Conservation (phyloP, 768 basidiomycete genomes). For the Lentinula sp. region DNA sequence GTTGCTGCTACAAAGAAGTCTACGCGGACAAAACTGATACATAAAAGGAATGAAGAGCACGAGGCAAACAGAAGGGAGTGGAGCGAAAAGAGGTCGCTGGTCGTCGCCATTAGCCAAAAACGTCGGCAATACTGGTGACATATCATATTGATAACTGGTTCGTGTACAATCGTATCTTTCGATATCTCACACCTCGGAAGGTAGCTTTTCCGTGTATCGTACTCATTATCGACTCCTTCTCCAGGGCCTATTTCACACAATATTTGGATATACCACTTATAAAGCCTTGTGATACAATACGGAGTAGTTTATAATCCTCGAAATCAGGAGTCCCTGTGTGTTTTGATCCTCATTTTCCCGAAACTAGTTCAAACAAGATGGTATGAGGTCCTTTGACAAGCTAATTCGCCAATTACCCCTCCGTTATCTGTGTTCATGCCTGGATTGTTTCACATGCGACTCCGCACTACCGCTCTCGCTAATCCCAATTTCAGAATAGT, state of each 20-base stretch:
- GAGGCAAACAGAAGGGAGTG: conserved; percentile 47
- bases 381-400: not conserved
- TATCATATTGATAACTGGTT: not conserved
- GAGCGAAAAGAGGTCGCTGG: conserved; percentile 64
- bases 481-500: not conserved
- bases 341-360: conserved; percentile 3
- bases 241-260: not conserved
- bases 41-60: conserved; percentile 40
- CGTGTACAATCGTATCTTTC: not conserved
- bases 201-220: not conserved
- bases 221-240: not conserved
- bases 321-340: not conserved
- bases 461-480: not conserved
- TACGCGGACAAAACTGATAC: conserved; percentile 36
- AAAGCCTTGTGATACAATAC: not conserved
- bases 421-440: not conserved
- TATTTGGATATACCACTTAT: not conserved
- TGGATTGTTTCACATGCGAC: conserved; percentile 1
- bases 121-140: conserved; percentile 69
- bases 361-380: not conserved
- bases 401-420: not conserved
- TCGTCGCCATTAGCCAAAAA: conserved; percentile 59
- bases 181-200: not conserved
- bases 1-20: conserved; percentile 57
- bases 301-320: conserved; percentile 1